Base-by-base conservation (phyloP, 805 yeast genomes). In the Candida silvicultrix region DNA sequence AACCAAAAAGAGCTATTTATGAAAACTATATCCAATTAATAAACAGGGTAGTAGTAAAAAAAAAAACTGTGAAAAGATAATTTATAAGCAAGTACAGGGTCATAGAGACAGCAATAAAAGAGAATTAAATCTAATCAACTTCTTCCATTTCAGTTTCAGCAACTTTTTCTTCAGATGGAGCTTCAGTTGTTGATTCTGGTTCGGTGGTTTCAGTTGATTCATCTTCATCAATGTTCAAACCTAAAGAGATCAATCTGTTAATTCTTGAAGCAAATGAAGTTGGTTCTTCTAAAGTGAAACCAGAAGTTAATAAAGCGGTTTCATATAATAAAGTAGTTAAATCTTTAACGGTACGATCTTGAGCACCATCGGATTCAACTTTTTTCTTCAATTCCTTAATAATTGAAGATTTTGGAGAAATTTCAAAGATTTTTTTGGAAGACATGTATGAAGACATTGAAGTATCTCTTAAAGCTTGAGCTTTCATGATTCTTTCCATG, bases 401-500 rank as follows among this genome's bases (percentile, higher is more conserved):
- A 69, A 94, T 94, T 55, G 96, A 73, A 56, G 97, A 90, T 71
- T 80, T 85, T 75, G 99, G 97, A 64, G 98, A 92, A 60, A 94
- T 89, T 81, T 94, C 99, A 64, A 94, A 89, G 67, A 94, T 94
- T 85, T 94, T 94, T 89, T 94, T 94, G 47, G 99, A 94, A 42
- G 98, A 85, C 99, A 94, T 94, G 94, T 94, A 94, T 53, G 97
- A 82, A 38, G 98, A 89, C 99, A 94, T 94, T 61, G 96, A 80
- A 62, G 96, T 87, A 73, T 94, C 99, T 79, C 98, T 89, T 65
- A 94, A 78, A 62, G 99, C 99, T 80, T 94, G 99, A 53, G 99
- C 99, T 81, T 94, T 94, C 99, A 94, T 94, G 81, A 94, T 94
- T 85, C 99, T 92, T 81, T 94, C 99, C 99, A 94, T 94, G 81